Percentiles rank a stretch among this genome's conserved stretches.
These are phyloP conservation scores for Annulohypoxylon stygium DNA, from an alignment of 495 filamentous ascomycete species.

Conservation along the genomic window DNA sequence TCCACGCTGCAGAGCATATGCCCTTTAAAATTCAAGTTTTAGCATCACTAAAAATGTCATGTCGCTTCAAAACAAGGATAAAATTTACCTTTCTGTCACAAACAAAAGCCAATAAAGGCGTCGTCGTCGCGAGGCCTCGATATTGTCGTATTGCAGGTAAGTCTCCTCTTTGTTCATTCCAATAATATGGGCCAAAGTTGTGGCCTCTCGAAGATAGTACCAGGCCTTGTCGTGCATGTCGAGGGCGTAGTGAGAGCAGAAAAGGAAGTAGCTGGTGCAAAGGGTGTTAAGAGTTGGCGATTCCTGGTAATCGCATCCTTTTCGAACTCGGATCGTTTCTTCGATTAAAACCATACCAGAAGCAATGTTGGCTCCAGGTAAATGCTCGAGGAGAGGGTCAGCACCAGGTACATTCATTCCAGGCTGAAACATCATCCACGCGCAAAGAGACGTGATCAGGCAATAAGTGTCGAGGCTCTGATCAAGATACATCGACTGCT, in stretches of 20 bases:
- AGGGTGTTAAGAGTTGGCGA: slow-evolving; percentile 75
- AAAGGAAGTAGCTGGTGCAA: slow-evolving; percentile 84
- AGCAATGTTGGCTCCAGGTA: slow-evolving; percentile 66
- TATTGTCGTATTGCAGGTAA: slow-evolving; percentile 66
- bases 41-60: slow-evolving; percentile 15
- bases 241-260: slow-evolving; percentile 79
- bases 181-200: slow-evolving; percentile 69
- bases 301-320: slow-evolving; percentile 80
- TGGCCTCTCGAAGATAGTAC: slow-evolving; percentile 79
- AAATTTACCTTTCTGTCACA: slow-evolving; percentile 73
- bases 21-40: slow-evolving; percentile 47
- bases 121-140: slow-evolving; percentile 67
- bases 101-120: slow-evolving; percentile 80
- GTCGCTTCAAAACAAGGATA: not conserved
- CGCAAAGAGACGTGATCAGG: slow-evolving; percentile 81
- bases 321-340: slow-evolving; percentile 80
- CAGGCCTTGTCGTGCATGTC: slow-evolving; percentile 79
- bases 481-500: slow-evolving; percentile 73
- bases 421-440: slow-evolving; percentile 87
- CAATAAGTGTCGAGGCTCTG: slow-evolving; percentile 81
- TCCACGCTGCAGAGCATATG: slow-evolving; percentile 83
- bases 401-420: slow-evolving; percentile 72
- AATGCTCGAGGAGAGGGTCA: slow-evolving; percentile 66
- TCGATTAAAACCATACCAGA: slow-evolving; percentile 75
- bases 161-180: slow-evolving; percentile 73